A percentile compares a stretch with the other conserved stretches of the same genome.
These are phyloP conservation scores for Pneumocystis carinii DNA, from an alignment of 1,139 yeast genomes.

Conservation along the genomic window DNA sequence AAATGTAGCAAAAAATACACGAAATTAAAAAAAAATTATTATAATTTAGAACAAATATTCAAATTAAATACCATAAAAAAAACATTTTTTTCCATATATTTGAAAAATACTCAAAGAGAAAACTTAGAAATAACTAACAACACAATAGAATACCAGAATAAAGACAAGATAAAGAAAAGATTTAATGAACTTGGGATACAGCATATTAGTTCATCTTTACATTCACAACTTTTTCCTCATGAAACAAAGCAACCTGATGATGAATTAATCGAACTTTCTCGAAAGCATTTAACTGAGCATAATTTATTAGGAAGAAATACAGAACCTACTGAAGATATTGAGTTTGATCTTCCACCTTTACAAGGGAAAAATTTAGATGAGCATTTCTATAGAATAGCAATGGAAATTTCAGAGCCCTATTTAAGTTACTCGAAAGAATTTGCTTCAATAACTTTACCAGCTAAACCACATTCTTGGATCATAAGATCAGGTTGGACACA, in stretches of 20 bases:
- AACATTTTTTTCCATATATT: background rate
- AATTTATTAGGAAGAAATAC: slow-evolving; percentile 70
- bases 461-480: slow-evolving; percentile 39
- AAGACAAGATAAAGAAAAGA: slow-evolving; percentile 11
- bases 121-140: background rate
- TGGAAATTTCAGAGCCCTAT: slow-evolving; percentile 46
- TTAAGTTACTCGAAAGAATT: slow-evolving; percentile 32
- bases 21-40: background rate
- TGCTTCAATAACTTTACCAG: slow-evolving; percentile 30
- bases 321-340: slow-evolving; percentile 44
- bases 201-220: slow-evolving; percentile 46
- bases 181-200: slow-evolving; percentile 44
- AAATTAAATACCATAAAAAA: background rate
- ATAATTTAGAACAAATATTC: background rate
- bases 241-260: slow-evolving; percentile 17
- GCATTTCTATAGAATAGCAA: slow-evolving; percentile 67
- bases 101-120: background rate
- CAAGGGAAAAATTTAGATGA: slow-evolving; percentile 64
- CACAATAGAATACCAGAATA: background rate
- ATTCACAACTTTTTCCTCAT: slow-evolving; percentile 44
- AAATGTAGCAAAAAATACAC: background rate
- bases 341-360: slow-evolving; percentile 49
- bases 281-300: slow-evolving; percentile 45
- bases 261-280: slow-evolving; percentile 41
- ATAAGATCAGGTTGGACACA: slow-evolving; percentile 69